Conservation (phyloP, 768 basidiomycete genomes). For the Strobilomyces echinocephalus region DNA sequence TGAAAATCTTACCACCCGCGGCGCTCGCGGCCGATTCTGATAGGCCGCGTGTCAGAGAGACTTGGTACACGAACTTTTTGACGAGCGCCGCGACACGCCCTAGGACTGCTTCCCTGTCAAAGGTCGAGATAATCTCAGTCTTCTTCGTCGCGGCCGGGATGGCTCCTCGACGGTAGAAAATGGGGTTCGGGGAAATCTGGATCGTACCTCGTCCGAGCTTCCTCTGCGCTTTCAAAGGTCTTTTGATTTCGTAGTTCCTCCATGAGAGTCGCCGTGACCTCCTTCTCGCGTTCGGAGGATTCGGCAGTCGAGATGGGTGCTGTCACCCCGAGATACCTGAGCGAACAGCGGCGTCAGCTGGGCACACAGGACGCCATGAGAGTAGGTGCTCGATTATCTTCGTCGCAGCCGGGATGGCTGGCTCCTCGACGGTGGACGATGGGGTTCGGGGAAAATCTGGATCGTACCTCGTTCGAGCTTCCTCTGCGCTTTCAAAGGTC, state of each 20-base stretch:
- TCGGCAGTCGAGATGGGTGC: slow-evolving; percentile 76
- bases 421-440: slow-evolving; percentile 2
- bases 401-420: neutral
- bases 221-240: slow-evolving; percentile 86
- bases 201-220: slow-evolving; percentile 77
- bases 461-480: slow-evolving; percentile 77
- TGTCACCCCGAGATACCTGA: slow-evolving; percentile 76
- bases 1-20: slow-evolving; percentile 98
- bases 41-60: slow-evolving; percentile 73
- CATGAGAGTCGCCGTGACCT: slow-evolving; percentile 82
- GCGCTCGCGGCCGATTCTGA: slow-evolving; percentile 84
- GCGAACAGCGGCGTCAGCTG: slow-evolving; percentile 11
- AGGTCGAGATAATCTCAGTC: slow-evolving; percentile 22
- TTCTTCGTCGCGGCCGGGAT: slow-evolving; percentile 2
- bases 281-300: slow-evolving; percentile 74
- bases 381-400: slow-evolving; percentile 17
- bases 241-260: slow-evolving; percentile 83
- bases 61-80: slow-evolving; percentile 85
- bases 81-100: slow-evolving; percentile 86
- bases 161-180: slow-evolving; percentile 2
- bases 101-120: slow-evolving; percentile 81
- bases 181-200: slow-evolving; percentile 6
- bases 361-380: neutral
- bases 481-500: slow-evolving; percentile 86
- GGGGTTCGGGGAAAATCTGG: slow-evolving; percentile 7